Evolutionary conservation across 805 yeast species (phyloP), one percentile per base, ranked within the genome.

Genomic region (Lipomyces spencermartinsiae): DNA sequence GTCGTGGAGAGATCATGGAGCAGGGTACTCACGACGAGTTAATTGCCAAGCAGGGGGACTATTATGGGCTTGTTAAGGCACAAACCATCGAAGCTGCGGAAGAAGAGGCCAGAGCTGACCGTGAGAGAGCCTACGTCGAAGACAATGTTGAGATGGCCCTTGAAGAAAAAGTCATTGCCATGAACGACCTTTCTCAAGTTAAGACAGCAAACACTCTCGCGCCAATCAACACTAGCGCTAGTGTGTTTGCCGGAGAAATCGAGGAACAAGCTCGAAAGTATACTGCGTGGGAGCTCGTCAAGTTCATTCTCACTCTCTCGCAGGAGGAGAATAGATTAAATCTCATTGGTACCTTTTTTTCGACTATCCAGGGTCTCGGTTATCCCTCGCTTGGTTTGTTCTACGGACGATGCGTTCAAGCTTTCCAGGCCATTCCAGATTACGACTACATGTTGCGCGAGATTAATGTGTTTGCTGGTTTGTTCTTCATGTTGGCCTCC

Each of bases 1-100:
- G 72, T 4, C 76, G 77, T 25, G 83, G 85, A 4, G 83, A 80
- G 64, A 85, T 83, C 66, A 83, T 76, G n/a, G 82, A 80, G 68
- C 77, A 74, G 63, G 83, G 83, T 12, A 70, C 71, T n/a, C 81
- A 79, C 63, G 72, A 74, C 12, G 77, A 76, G 56, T 71, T 80
- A 39, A 29, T 76, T 35, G 75, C 66, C 5, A 56, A 33, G 37
- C 37, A 64, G 25, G 79, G 78, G 53, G 64, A 68, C 65, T 69
- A 76, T 67, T 68, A 67, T 61, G 67, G 66, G 16, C 73, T 77
- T 6, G 79, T 77, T 9, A 66, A 75, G 72, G 73, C 79, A 64
- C 69, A 76, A 72, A 71, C 67, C 12, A 58, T 76, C 10, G 65
- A 61, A 12, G 63, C 55, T 16, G 64, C 61, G 8, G 64, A 58